A percentile compares a stretch with the other conserved stretches of the same genome.
These are phyloP conservation scores for Yamadazyma paraphyllophila DNA, from an alignment of 805 yeast species.

Conservation along the genomic window DNA sequence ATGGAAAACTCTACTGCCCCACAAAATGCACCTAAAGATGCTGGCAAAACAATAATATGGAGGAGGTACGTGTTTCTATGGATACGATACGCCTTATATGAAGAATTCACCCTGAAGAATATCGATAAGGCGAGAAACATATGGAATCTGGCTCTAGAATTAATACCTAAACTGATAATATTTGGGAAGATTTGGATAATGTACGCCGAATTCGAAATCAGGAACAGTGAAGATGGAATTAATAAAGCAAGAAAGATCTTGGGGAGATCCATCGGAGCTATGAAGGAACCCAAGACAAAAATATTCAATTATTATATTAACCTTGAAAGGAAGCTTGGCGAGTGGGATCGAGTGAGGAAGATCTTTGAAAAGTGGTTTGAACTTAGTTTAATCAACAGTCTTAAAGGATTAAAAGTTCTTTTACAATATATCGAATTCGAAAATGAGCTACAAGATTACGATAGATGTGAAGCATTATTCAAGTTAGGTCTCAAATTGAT, in stretches of 20 bases:
- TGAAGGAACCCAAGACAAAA: constrained; percentile 39
- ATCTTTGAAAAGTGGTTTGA: constrained; percentile 69
- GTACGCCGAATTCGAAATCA: constrained; percentile 69
- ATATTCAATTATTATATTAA: constrained; percentile 63
- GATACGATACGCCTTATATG: constrained; percentile 62
- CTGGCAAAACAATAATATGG: constrained; percentile 50
- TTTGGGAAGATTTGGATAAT: constrained; percentile 74
- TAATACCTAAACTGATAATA: constrained; percentile 57
- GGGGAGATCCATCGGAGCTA: constrained; percentile 68
- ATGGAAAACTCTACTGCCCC: constrained; percentile 44
- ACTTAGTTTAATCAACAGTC: constrained; percentile 14
- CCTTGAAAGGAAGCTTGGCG: constrained; percentile 65
- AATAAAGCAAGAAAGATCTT: constrained; percentile 60
- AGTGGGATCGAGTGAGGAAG: constrained; percentile 76
- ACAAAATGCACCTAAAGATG: constrained; percentile 31
- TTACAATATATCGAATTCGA: constrained; percentile 67
- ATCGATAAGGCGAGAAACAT: constrained; percentile 45
- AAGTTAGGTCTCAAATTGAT: constrained; percentile 45
- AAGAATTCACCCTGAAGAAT: constrained; percentile 50
- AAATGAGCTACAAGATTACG: constrained; percentile 60
- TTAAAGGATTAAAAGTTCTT: constrained; percentile 46
- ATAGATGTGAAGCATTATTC: constrained; percentile 63
- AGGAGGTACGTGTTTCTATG: constrained; percentile 66
- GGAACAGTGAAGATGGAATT: constrained; percentile 46
- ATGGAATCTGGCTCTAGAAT: constrained; percentile 48